Base-by-base conservation (phyloP, 2,329 filamentous ascomycete genomes). In the Ceratocystis alfenasii region DNA sequence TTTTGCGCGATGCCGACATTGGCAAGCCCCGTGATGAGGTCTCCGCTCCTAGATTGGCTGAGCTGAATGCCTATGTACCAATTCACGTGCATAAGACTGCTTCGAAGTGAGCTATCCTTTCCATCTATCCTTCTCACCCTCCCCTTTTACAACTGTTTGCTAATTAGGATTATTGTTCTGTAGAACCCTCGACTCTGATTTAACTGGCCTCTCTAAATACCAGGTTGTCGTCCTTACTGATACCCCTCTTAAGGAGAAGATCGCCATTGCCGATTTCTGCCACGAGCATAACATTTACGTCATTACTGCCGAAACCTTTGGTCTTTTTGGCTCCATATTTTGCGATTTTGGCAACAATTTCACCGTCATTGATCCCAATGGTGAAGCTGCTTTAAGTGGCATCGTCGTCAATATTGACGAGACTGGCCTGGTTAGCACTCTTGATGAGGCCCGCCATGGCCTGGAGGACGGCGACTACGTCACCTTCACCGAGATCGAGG, bases 261-360 rank as follows among this genome's bases (percentile, higher is more conserved):
- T 92, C 65, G 79, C 80, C 55, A 90, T 99, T 70, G 89, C 89
- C 70, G 91, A 97, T 71, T 97, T 93, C 78, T 95, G 93, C 76
- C 94, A 97, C 76, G 80, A 87, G 69, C 95, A 97, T 75, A 88
- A 89, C 69, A 96, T 99, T 71, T 96, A 90, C 74, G 78, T 99
- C 48, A 86, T 96, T 62, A 84, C 90, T 66, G 85, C 90, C 5
- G 92, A 96, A 73, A 95, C 89, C 0, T 96, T 90, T 72, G 94
- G 94, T 70, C 82, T 99, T 41, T 99, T 99, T 73, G 94, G 94
- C 63, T 89, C 87, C 70, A 88, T 99, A 70, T 99, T 99, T 78
- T 96, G 92, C 72, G 94, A 99, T 73, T 99, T 99, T 74, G 94
- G 94, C 70, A 86, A 93, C 73, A 89, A 94, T 72, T 99, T 99